Percentiles rank a stretch among this genome's conserved stretches.
phyloP scores from a whole-genome alignment of 768 basidiomycete species.

The Termitomyces sp. region DNA sequence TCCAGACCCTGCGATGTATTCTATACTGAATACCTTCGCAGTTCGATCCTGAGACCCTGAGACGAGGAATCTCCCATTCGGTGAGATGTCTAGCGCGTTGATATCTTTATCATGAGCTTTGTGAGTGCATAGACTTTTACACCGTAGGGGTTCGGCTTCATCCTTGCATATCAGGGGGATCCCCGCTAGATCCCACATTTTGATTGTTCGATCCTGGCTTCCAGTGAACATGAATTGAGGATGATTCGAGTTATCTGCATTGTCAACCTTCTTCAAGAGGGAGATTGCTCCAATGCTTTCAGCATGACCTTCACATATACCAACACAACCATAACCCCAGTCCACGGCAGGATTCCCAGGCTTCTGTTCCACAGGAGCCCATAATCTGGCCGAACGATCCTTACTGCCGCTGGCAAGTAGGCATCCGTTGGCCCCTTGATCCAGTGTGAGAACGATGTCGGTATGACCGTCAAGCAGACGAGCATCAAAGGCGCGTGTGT shows the following conservation, averaged over 20 bases:
- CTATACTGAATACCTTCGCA: slow-evolving; percentile 84
- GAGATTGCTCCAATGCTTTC: slow-evolving; percentile 92
- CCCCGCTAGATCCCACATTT: slow-evolving; percentile 91
- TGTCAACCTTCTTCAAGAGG: slow-evolving; percentile 55
- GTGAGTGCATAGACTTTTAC: slow-evolving; percentile 77
- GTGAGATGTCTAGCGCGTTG: slow-evolving; percentile 91
- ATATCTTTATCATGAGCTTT: slow-evolving; percentile 99
- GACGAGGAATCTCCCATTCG: slow-evolving; percentile 82
- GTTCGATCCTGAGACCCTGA: slow-evolving; percentile 97
- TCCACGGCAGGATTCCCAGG: slow-evolving; percentile 11
- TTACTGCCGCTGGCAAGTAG: slow-evolving; percentile 91
- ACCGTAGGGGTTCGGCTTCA: slow-evolving; percentile 38
- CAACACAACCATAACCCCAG: slow-evolving; percentile 75
- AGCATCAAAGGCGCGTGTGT: slow-evolving; percentile 70
- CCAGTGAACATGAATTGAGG: slow-evolving; percentile 87
- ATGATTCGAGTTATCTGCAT: slow-evolving; percentile 21
- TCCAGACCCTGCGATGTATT: slow-evolving; percentile 41
- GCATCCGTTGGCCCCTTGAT: slow-evolving; percentile 59
- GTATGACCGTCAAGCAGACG: slow-evolving; percentile 85
- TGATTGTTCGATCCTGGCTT: slow-evolving; percentile 95
- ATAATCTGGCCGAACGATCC: slow-evolving; percentile 83
- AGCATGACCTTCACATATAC: slow-evolving; percentile 88
- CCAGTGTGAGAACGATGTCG: slow-evolving; percentile 88
- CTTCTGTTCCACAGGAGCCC: slow-evolving; percentile 45
- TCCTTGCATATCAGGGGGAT: slow-evolving; percentile 31